phyloP scores from a whole-genome alignment of 2,329 filamentous ascomycete genomes.

The Hymenoscyphus fraxineus region DNA sequence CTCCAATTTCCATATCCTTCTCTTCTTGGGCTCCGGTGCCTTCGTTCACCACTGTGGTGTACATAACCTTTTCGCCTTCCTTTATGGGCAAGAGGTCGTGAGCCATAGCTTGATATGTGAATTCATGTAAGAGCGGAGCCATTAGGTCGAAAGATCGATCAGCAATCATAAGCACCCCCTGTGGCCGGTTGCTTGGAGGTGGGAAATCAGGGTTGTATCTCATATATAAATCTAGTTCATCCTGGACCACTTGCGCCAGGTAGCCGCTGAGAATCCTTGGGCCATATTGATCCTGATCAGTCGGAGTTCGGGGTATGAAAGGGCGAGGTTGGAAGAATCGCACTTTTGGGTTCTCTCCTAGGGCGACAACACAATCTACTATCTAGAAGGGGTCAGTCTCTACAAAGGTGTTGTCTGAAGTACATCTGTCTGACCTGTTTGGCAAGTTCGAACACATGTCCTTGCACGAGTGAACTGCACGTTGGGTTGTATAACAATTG shows the following conservation, averaged over 20 bases:
- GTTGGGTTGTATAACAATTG: slow-evolving; percentile 85
- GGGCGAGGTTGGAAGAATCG: slow-evolving; percentile 74
- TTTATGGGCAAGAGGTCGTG: slow-evolving; percentile 87
- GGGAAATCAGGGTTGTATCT: slow-evolving; percentile 83
- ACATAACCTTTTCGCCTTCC: slow-evolving; percentile 84
- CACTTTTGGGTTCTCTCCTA: slow-evolving; percentile 93
- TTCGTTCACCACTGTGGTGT: slow-evolving; percentile 74
- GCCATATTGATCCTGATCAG: slow-evolving; percentile 56
- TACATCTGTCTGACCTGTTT: slow-evolving; percentile 64
- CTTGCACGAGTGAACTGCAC: slow-evolving; percentile 78
- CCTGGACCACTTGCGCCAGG: slow-evolving; percentile 84
- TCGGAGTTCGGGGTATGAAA: slow-evolving; percentile 47
- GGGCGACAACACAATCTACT: slow-evolving; percentile 78
- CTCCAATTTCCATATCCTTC: slow-evolving; percentile 86
- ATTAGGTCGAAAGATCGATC: slow-evolving; percentile 91
- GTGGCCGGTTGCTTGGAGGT: slow-evolving; percentile 70
- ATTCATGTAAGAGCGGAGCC: slow-evolving; percentile 87
- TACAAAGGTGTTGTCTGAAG: not conserved
- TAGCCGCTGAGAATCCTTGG: slow-evolving; percentile 83
- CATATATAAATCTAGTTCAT: slow-evolving; percentile 85
- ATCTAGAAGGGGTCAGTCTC: slow-evolving; percentile 50
- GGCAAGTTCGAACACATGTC: slow-evolving; percentile 79
- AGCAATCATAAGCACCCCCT: slow-evolving; percentile 78
- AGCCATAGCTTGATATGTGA: slow-evolving; percentile 98
- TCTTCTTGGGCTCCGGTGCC: slow-evolving; percentile 66